These are phyloP conservation scores for Trichoderma sp. DNA, from an alignment of 2,329 filamentous ascomycete species.

Conservation along the genomic window DNA sequence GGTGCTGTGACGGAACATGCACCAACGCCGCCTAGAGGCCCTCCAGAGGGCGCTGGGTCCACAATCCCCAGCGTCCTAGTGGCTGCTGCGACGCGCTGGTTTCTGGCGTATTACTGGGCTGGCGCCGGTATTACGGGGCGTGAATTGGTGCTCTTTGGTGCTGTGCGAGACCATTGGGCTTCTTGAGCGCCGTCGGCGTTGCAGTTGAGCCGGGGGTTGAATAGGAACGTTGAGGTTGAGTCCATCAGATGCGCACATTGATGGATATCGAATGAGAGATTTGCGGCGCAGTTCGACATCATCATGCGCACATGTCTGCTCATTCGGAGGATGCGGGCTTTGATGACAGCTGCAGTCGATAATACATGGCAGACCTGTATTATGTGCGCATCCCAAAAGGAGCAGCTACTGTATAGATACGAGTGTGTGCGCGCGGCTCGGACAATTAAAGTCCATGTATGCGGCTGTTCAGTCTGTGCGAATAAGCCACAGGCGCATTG, in stretches of 20 bases:
- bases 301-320: not conserved
- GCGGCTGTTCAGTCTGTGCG: not conserved
- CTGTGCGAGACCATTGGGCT: not conserved
- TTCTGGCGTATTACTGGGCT: conserved; percentile 1
- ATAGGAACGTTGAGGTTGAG: not conserved
- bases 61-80: not conserved
- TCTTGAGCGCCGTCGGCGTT: not conserved
- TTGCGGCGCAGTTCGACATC: not conserved
- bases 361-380: not conserved
- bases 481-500: not conserved
- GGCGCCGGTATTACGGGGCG: not conserved
- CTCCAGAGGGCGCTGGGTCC: conserved; percentile 10
- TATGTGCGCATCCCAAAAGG: not conserved
- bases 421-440: not conserved
- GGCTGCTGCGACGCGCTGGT: conserved; percentile 10
- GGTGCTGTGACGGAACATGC: not conserved
- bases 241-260: not conserved
- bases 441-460: not conserved
- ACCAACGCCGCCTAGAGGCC: not conserved
- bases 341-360: not conserved
- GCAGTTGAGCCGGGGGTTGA: conserved; percentile 7
- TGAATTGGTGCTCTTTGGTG: not conserved
- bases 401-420: not conserved
- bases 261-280: not conserved
- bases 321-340: not conserved